Evolutionary conservation across 1,139 yeast genomes (phyloP).

Genomic region (Wickerhamomyces sp.): DNA sequence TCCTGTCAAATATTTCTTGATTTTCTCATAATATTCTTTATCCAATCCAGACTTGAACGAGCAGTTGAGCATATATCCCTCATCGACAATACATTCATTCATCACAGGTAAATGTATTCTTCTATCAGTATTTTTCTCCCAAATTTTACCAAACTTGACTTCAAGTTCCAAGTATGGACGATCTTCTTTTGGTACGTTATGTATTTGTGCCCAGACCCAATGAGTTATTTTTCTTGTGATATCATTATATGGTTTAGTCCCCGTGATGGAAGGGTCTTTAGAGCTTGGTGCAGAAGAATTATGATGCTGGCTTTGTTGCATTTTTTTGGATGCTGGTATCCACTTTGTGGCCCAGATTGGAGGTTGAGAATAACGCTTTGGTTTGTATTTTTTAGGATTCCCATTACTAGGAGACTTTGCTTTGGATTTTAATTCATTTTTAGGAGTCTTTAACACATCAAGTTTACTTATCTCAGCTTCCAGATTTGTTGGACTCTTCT

Average conservation of each 20-base stretch:
- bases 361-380: conserved; percentile 58
- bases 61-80: conserved; percentile 49
- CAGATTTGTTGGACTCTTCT: too few species aligned
- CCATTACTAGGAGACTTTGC: too few species aligned
- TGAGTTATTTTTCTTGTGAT: conserved; percentile 77
- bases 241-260: conserved; percentile 66
- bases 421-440: too few species aligned
- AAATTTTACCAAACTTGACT: conserved; percentile 73
- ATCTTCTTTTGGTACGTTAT: conserved; percentile 55
- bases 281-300: background rate
- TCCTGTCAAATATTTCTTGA: conserved; percentile 53
- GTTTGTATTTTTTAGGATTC: conserved; percentile 34
- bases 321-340: conserved; percentile 29
- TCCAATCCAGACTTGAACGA: conserved; percentile 69
- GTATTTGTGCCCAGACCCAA: conserved; percentile 83
- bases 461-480: too few species aligned
- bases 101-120: conserved; percentile 69
- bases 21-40: conserved; percentile 59
- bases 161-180: conserved; percentile 72
- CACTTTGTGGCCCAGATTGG: conserved; percentile 86
- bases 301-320: conserved; percentile 34
- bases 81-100: conserved; percentile 67
- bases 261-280: conserved; percentile 16
- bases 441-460: too few species aligned
- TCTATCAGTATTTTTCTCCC: conserved; percentile 60